Evolutionary conservation across 441 rosid genomes (phyloP).

Genomic region (Breynia disticha): DNA sequence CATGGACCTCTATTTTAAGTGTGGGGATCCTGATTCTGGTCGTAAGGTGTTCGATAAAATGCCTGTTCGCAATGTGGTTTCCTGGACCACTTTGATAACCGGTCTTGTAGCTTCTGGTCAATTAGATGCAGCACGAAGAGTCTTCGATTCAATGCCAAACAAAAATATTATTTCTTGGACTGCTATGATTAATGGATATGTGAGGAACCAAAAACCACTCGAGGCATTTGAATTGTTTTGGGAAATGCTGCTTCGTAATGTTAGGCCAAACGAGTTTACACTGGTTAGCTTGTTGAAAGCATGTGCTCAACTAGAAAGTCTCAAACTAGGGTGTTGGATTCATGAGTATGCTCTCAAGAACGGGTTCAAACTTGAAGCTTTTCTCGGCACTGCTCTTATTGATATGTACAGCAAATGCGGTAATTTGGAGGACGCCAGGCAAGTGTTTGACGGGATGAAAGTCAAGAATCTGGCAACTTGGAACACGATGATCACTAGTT

Average conservation of each 20-base stretch:
- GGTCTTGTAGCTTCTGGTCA: conserved; percentile 41
- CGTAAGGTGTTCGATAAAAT: conserved; percentile 44
- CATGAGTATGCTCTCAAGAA: conserved; percentile 59
- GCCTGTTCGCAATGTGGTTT: conserved; percentile 52
- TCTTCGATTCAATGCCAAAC: conserved; percentile 59
- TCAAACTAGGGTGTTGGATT: conserved; percentile 52
- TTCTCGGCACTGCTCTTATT: conserved; percentile 70
- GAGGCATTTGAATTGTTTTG: conserved; percentile 44
- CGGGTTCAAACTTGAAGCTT: conserved; percentile 39
- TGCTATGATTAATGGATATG: conserved; percentile 57
- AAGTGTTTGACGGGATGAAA: conserved; percentile 45
- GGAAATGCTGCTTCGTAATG: conserved; percentile 39
- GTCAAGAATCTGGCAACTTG: conserved; percentile 51
- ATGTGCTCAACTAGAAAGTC: conserved; percentile 40
- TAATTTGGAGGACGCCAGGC: conserved; percentile 44
- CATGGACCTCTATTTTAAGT: conserved; percentile 55
- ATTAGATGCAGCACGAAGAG: conserved; percentile 37
- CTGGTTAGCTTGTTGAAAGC: conserved; percentile 70
- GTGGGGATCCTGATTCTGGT: conserved; percentile 31
- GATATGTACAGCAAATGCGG: conserved; percentile 93
- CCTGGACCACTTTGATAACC: conserved; percentile 64
- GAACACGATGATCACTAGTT: conserved; percentile 70
- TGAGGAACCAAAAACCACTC: conserved; percentile 40
- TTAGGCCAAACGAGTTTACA: conserved; percentile 66
- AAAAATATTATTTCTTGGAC: conserved; percentile 64